A percentile compares a stretch with the other conserved stretches of the same genome.
phyloP scores from a whole-genome alignment of 2,329 filamentous ascomycete species.

The Curvularia sp. region DNA sequence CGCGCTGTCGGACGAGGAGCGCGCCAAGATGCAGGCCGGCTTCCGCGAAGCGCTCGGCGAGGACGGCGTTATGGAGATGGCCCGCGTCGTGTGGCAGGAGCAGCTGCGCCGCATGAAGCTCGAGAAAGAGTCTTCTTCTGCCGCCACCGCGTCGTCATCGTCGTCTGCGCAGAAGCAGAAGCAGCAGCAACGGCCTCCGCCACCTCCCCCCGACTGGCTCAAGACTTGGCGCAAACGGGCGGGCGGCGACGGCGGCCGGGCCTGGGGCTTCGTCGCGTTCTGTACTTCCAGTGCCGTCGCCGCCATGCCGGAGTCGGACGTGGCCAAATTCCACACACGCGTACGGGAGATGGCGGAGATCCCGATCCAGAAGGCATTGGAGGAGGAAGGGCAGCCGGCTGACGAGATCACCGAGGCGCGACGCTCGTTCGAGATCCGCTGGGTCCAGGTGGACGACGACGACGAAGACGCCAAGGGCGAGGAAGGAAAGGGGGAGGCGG shows the following conservation, averaged over 20 bases:
- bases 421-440: slow-evolving; percentile 12
- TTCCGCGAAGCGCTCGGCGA: slow-evolving; percentile 11
- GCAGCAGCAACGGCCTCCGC: slow-evolving; percentile 9
- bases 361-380: slow-evolving; percentile 12
- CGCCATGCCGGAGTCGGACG: slow-evolving; percentile 10
- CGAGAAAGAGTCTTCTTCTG: slow-evolving; percentile 12
- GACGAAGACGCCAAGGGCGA: slow-evolving; percentile 10
- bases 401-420: slow-evolving; percentile 10
- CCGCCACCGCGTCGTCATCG: slow-evolving; percentile 6
- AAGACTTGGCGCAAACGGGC: slow-evolving; percentile 9
- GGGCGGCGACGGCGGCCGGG: slow-evolving; percentile 4
- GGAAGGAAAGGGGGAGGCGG: slow-evolving; percentile 9
- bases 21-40: slow-evolving; percentile 13
- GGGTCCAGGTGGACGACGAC: slow-evolving; percentile 8
- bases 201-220: slow-evolving; percentile 9
- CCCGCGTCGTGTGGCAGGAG: slow-evolving; percentile 11
- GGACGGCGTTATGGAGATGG: slow-evolving; percentile 12
- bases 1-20: slow-evolving; percentile 11
- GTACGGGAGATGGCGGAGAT: slow-evolving; percentile 13
- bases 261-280: slow-evolving; percentile 14
- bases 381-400: slow-evolving; percentile 11
- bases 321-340: slow-evolving; percentile 10
- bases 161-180: slow-evolving; percentile 10
- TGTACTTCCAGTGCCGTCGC: slow-evolving; percentile 10
- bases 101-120: slow-evolving; percentile 13